Conservation (phyloP, 176 grass and related monocot species). For the Phoenix dactylifera region DNA sequence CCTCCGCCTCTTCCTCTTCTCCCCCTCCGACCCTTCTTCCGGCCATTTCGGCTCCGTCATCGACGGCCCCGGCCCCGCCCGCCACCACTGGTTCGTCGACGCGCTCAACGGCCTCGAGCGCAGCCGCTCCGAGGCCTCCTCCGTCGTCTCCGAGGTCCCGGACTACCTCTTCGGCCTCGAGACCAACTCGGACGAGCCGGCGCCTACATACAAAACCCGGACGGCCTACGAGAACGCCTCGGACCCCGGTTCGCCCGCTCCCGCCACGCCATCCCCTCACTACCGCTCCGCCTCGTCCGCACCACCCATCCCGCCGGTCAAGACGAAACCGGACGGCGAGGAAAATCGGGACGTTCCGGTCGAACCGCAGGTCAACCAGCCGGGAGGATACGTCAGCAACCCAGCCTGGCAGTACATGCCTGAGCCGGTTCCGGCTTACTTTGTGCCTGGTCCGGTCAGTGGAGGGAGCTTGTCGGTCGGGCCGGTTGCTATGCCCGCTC, state of each 20-base stretch:
- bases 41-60: constrained; percentile 50
- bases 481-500: not conserved
- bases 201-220: constrained; percentile 1
- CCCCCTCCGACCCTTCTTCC: constrained; percentile 37
- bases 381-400: not conserved
- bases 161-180: constrained; percentile 81
- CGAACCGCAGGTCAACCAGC: not conserved
- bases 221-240: not conserved
- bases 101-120: constrained; percentile 30
- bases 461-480: constrained; percentile 2
- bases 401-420: not conserved
- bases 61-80: constrained; percentile 15
- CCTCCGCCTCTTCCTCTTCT: constrained; percentile 16
- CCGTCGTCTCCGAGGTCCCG: constrained; percentile 55
- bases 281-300: not conserved
- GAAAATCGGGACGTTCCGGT: not conserved
- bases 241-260: not conserved
- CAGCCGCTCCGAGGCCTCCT: constrained; percentile 53
- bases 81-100: constrained; percentile 11
- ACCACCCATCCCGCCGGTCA: not conserved
- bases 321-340: constrained; percentile 1
- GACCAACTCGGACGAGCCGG: constrained; percentile 38
- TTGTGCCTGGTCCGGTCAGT: not conserved
- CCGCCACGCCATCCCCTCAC: too few relatives aligned
- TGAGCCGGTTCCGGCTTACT: constrained; percentile 3